Base-by-base conservation (phyloP, 2,329 filamentous ascomycete species). In the Tolypocladium guangdongense region DNA sequence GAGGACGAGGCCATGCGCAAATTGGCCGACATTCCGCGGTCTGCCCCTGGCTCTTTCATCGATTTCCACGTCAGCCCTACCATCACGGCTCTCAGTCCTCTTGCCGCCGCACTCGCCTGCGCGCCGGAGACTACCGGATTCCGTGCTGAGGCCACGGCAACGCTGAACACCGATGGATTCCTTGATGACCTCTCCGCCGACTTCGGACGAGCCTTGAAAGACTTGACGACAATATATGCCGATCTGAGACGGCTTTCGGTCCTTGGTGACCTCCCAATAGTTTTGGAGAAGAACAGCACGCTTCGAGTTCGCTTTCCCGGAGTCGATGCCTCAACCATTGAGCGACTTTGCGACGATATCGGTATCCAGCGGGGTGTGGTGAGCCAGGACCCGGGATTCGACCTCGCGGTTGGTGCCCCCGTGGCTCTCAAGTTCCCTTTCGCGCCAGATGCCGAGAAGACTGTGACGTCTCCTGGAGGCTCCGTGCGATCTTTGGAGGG, bases 41-140 rank as follows among this genome's bases (percentile, higher is more conserved):
- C 63, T 69, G 57, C 73, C 3, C 83, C 89, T 3, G 93, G 93
- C 30, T 88, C 91, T 1, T 92, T 82, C 68, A 78, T 99, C 65
- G 90, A 95, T 70, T 99, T 97, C 74, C 78, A 84, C 62, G 75
- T 97, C 62, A 90, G 83, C 69, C 93, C 93, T 3, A 95, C 88
- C 55, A 83, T 97, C 65, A 97, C 92, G 35, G 90, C 92, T 33
- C 79, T 99, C 54, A 87, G 86, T 60, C 84, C 87, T 11, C 74
- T 95, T 43, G 78, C 77, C 53, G 77, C 77, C 11, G 75, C 73
- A 12, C 71, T 86, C 54, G 73, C 81, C 22, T 71, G 69, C 55
- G 63, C 69, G 4, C 65, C 69, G 3, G 63, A 63, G 54, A 73
- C 74, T 41, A 78, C 77, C 57, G 68, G 71, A 50, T 67, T 73